Evolutionary conservation across 2,329 filamentous ascomycete genomes (phyloP).

Genomic region (Aspergillus uvarum): DNA sequence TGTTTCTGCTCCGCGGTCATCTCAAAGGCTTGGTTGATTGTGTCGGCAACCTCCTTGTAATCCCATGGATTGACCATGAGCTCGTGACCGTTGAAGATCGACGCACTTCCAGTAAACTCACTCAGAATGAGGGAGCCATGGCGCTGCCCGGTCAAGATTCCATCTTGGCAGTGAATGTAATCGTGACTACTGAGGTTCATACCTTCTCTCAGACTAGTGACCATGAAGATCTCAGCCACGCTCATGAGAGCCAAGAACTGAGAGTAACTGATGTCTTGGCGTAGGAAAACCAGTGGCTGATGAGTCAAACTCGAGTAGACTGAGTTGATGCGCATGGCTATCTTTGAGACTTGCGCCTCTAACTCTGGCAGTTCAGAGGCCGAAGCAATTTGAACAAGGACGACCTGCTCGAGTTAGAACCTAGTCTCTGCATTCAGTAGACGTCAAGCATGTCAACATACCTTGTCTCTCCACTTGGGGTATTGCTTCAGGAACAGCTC

Average conservation of each 20-base stretch:
- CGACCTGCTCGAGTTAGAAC: constrained; percentile 53
- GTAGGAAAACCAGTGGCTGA: constrained; percentile 85
- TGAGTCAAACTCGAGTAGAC: constrained; percentile 84
- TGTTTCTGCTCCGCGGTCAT: constrained; percentile 75
- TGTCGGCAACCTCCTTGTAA: constrained; percentile 79
- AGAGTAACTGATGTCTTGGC: constrained; percentile 87
- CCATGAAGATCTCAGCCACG: constrained; percentile 85
- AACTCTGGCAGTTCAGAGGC: constrained; percentile 81
- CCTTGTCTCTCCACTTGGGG: constrained; percentile 78
- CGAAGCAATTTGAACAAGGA: constrained; percentile 88
- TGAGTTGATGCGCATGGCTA: constrained; percentile 89
- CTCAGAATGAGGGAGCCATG: constrained; percentile 86
- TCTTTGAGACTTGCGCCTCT: constrained; percentile 82
- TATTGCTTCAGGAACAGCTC: constrained; percentile 91
- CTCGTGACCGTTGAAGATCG: constrained; percentile 75
- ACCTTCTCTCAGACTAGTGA: constrained; percentile 89
- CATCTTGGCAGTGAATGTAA: constrained; percentile 88
- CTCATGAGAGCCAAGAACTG: constrained; percentile 90
- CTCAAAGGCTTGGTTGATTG: constrained; percentile 77
- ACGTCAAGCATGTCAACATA: constrained; percentile 25
- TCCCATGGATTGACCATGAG: constrained; percentile 93
- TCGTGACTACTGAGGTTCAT: constrained; percentile 97
- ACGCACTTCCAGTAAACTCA: constrained; percentile 89
- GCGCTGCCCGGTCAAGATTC: constrained; percentile 67
- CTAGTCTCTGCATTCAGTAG: not conserved